Conservation (phyloP, 225 moss, liverwort and hornwort species). For the Lunularia cruciata region DNA sequence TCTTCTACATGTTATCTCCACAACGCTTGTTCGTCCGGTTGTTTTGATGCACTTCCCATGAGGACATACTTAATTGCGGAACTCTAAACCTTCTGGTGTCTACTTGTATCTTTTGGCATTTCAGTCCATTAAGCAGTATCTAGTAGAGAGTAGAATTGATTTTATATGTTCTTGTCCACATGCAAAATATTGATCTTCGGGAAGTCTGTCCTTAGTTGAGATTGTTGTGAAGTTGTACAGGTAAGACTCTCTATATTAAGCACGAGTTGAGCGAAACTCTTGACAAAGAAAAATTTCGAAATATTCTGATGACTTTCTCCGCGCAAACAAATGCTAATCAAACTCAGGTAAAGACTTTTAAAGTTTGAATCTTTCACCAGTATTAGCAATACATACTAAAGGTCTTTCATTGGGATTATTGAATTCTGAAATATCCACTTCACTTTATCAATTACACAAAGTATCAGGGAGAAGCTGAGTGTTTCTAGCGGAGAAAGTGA, state of each 20-base stretch:
- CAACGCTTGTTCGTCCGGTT: no score
- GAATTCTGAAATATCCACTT: neutral
- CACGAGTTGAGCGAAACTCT: slow-evolving; percentile 54
- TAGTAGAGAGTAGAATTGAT: neutral
- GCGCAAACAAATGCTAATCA: slow-evolving; percentile 87
- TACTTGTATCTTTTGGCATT: neutral
- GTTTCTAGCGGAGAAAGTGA: neutral
- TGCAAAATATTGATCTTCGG: no score
- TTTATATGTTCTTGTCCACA: no score
- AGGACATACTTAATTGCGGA: neutral
- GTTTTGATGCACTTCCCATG: no score
- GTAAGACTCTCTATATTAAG: slow-evolving; percentile 83
- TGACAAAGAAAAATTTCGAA: slow-evolving; percentile 52
- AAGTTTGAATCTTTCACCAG: no score
- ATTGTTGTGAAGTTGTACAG: slow-evolving; percentile 28
- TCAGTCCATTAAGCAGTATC: no score
- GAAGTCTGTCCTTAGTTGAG: no score
- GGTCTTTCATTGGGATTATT: neutral
- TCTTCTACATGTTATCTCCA: no score
- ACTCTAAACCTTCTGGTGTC: neutral
- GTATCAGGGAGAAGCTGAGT: neutral
- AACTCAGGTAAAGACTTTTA: slow-evolving; percentile 55
- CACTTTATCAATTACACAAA: neutral
- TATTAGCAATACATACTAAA: neutral
- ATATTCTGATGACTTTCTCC: slow-evolving; percentile 72